These are phyloP conservation scores for Clausena lansium DNA, from an alignment of 345 rosid genomes.

Conservation along the genomic window DNA sequence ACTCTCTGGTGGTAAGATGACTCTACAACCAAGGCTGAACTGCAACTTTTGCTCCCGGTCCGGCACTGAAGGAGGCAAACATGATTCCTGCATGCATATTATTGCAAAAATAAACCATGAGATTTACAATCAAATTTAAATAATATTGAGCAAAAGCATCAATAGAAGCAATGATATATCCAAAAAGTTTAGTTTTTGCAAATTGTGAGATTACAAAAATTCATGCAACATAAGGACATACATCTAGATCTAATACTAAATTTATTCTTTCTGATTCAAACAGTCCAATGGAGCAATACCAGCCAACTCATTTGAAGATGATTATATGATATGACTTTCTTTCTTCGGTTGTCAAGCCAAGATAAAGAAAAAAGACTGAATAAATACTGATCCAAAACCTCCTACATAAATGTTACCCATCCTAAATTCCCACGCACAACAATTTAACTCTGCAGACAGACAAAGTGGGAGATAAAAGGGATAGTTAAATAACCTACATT, in stretches of 20 bases:
- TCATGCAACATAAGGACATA: not conserved
- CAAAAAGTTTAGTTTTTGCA: not conserved
- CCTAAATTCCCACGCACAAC: not conserved
- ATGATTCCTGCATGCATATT: constrained; percentile 50
- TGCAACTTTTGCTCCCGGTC: constrained; percentile 52
- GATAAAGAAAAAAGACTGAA: not conserved
- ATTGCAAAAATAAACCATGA: not conserved
- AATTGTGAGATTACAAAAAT: not conserved
- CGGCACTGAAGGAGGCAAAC: constrained; percentile 48
- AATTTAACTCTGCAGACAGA: not conserved
- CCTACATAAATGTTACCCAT: not conserved
- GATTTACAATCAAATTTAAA: not conserved
- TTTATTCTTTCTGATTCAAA: not conserved
- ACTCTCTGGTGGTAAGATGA: constrained; percentile 80
- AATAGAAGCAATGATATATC: not conserved
- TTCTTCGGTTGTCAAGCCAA: not conserved
- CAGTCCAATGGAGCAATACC: not conserved
- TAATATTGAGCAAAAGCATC: not conserved
- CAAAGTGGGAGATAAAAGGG: not conserved
- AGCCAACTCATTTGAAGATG: not conserved
- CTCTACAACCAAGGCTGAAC: constrained; percentile 65
- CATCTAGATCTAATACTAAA: not conserved
- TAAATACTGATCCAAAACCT: not conserved
- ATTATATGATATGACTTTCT: not conserved
- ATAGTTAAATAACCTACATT: not conserved